Evolutionary conservation across 1,139 yeast species (phyloP), one percentile per base, ranked within the genome.

Genomic region (Debaryomyces sp.): DNA sequence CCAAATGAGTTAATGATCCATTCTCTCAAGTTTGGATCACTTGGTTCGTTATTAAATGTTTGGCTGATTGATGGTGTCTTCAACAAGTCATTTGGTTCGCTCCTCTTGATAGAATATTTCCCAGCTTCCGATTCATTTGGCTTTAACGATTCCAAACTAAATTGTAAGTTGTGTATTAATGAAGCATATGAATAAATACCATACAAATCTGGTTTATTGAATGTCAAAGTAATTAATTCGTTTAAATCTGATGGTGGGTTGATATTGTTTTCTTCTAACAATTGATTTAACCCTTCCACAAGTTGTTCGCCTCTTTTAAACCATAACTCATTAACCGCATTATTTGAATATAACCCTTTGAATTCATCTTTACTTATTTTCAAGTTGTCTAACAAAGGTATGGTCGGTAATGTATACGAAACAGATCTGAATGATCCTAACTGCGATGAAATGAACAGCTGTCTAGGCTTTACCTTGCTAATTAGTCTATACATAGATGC

Each of bases 1-100:
- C 92, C 92, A 66, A 87, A 87, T 2, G 87, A 78, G 34, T 72
- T 68, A 13, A 63, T 64, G 29, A 87, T 67, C 78, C 80, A 81
- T 48, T 67, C 69, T 37, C 64, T 64, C 45, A 82, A 66, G 5
- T 58, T 62, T 41, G 60, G 68, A 48, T 73, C 72, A 17, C 58
- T 53, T 12, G 84, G 84, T 37, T 64, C 68, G 51, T 78, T 75
- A 6, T 63, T 47, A 46, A 61, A 66, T 12, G 49, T 26, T 17
- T 46, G 43, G 8, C 54, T 54, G 24, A 56, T 52, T 13, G 66
- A 62, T 6, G 87, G 85, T 10, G 79, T 73, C 43, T 67, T 62
- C 37, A 83, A 66, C 18, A 85, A 63, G 12, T 73, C 71, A 2
- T 55, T 53, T 6, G 66, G 62, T 5, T 54, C 55, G 17, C 75